Evolutionary conservation across 75 land plant species (phyloP).

Genomic region (Azolla pinnata): DNA sequence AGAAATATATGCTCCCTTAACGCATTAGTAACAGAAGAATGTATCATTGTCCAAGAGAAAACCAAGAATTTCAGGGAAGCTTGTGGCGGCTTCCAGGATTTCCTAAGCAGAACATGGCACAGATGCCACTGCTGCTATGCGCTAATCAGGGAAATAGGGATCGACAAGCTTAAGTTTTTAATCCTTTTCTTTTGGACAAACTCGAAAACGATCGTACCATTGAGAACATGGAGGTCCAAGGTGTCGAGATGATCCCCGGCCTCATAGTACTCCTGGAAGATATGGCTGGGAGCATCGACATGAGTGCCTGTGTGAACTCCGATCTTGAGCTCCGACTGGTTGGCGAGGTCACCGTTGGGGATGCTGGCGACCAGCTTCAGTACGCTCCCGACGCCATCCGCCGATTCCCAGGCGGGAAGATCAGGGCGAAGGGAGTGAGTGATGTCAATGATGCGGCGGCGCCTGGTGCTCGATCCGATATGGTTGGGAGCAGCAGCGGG

Average conservation of each 20-base stretch:
- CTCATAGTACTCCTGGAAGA: constrained; percentile 60
- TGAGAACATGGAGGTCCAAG: constrained; percentile 56
- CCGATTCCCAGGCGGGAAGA: constrained; percentile 40
- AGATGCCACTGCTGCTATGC: no score
- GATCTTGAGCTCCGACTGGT: constrained; percentile 68
- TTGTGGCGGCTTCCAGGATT: no score
- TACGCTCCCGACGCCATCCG: constrained; percentile 51
- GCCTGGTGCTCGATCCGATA: neutral
- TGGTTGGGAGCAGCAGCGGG: neutral
- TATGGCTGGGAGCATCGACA: constrained; percentile 91
- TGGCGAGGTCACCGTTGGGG: constrained; percentile 65
- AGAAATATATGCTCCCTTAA: no score
- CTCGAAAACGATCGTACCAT: no score
- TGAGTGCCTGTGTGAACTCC: constrained; percentile 78
- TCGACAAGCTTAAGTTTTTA: no score
- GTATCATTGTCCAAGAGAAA: no score
- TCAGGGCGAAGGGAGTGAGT: constrained; percentile 50
- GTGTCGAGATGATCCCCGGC: constrained; percentile 80
- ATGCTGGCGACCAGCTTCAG: constrained; percentile 51
- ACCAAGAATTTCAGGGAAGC: no score
- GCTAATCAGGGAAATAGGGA: no score
- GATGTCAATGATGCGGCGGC: constrained; percentile 54
- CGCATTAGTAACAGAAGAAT: no score
- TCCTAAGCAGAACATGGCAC: no score
- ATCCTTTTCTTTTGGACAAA: no score